These are phyloP conservation scores for Phytopythium montanum DNA, from an alignment of 352 stramenopile genomes.

Conservation along the genomic window DNA sequence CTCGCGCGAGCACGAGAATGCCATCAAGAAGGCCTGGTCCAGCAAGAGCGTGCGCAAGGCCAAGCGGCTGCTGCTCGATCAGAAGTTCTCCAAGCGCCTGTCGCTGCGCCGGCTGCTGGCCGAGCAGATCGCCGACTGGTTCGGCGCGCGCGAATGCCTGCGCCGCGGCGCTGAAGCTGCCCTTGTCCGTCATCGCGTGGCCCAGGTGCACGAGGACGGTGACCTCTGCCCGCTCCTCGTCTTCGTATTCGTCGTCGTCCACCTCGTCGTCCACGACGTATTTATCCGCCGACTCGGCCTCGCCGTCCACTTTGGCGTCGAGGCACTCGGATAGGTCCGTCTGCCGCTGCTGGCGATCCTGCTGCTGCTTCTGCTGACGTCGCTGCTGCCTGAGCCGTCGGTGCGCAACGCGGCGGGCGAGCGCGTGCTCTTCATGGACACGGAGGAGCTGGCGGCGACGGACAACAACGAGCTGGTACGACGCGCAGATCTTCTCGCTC, in stretches of 20 bases:
- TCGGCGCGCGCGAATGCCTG: slow-evolving; percentile 59
- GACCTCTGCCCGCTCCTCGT: slow-evolving; percentile 68
- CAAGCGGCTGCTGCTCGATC: slow-evolving; percentile 82
- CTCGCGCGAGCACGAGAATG: slow-evolving; percentile 83
- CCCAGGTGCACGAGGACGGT: slow-evolving; percentile 80
- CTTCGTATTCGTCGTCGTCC: slow-evolving; percentile 59
- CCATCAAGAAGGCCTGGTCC: slow-evolving; percentile 86
- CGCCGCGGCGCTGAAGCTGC: slow-evolving; percentile 65
- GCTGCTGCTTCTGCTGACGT: background rate
- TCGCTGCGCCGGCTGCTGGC: slow-evolving; percentile 70
- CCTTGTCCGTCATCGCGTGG: slow-evolving; percentile 81
- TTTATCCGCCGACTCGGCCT: slow-evolving; percentile 7
- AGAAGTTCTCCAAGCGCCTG: slow-evolving; percentile 81
- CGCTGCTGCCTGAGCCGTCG: slow-evolving; percentile 25
- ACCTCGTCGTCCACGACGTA: slow-evolving; percentile 22
- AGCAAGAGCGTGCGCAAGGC: slow-evolving; percentile 84
- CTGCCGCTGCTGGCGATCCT: slow-evolving; percentile 12
- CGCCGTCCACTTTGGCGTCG: slow-evolving; percentile 39
- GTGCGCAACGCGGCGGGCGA: slow-evolving; percentile 57
- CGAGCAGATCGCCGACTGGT: slow-evolving; percentile 55
- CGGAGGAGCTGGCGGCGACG: slow-evolving; percentile 78
- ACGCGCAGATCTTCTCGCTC: slow-evolving; percentile 87
- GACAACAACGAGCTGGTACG: slow-evolving; percentile 87
- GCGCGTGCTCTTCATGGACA: slow-evolving; percentile 81
- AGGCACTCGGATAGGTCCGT: slow-evolving; percentile 45